Evolutionary conservation across 306 rosid species (phyloP).

Genomic region (Alnus rubra): DNA sequence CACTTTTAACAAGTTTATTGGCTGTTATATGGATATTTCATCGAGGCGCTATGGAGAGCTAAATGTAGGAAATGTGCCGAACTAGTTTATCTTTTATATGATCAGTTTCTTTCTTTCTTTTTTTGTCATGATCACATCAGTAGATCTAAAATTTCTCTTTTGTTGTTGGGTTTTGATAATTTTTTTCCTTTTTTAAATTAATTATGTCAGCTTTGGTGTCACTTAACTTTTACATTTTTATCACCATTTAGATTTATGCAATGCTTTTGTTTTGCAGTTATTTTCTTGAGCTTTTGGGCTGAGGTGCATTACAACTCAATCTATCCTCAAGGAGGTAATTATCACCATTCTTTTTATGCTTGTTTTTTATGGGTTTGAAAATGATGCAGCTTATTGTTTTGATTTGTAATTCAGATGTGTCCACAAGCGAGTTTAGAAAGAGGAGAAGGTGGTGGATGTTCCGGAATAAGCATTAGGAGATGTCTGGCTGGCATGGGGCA

Average conservation of each 20-base stretch:
- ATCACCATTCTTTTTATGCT: conserved; percentile 13
- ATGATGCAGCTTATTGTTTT: conserved; percentile 11
- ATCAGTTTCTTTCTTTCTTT: conserved; percentile 8
- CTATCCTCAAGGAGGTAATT: conserved; percentile 79
- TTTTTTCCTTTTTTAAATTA: background rate
- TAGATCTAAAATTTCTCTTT: background rate
- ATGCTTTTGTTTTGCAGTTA: conserved; percentile 49
- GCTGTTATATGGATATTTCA: conserved; percentile 9
- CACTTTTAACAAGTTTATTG: conserved; percentile 14
- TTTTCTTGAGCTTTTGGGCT: conserved; percentile 94
- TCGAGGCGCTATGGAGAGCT: conserved; percentile 4
- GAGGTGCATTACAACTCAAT: conserved; percentile 97
- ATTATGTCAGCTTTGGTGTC: background rate
- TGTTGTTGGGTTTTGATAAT: background rate
- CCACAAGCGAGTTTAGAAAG: conserved; percentile 60
- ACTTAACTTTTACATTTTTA: background rate
- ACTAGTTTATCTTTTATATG: background rate
- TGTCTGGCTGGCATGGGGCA: conserved; percentile 15
- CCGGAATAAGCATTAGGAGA: conserved; percentile 56
- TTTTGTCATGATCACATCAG: background rate
- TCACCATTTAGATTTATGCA: conserved; percentile 4
- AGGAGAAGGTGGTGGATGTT: conserved; percentile 85
- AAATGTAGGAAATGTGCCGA: conserved; percentile 6
- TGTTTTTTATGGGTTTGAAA: conserved; percentile 3
- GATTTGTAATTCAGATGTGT: conserved; percentile 42